A percentile compares a stretch with the other conserved stretches of the same genome.
Evolutionary conservation across 2,329 filamentous ascomycete species (phyloP).

Genomic region (Paracoccidioides brasiliensis): DNA sequence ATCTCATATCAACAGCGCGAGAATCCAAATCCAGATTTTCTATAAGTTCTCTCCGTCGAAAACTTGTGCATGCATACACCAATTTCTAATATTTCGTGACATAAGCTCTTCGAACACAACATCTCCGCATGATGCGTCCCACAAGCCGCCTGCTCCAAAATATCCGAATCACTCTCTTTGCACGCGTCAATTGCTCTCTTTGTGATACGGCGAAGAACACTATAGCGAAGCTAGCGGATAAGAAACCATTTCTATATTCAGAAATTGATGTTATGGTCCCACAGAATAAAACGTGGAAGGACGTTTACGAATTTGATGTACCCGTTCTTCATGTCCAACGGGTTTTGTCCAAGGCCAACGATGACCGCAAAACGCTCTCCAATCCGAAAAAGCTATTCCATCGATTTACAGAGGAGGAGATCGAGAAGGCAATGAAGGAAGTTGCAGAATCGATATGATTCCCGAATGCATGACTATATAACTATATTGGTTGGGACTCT

Average conservation of each 20-base stretch:
- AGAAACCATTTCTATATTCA: slow-evolving; percentile 41
- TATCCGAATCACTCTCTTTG: slow-evolving; percentile 46
- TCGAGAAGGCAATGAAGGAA: slow-evolving; percentile 42
- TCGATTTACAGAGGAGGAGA: slow-evolving; percentile 45
- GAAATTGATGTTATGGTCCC: slow-evolving; percentile 48
- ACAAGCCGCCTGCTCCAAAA: slow-evolving; percentile 19
- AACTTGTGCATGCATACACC: not conserved
- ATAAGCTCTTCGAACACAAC: not conserved
- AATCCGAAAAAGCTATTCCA: slow-evolving; percentile 51
- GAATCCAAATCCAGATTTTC: not conserved
- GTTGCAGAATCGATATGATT: slow-evolving; percentile 19
- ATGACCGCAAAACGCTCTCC: slow-evolving; percentile 40
- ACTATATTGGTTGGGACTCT: not conserved
- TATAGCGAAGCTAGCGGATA: slow-evolving; percentile 40
- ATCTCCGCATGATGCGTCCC: slow-evolving; percentile 5
- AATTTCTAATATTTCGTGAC: not conserved
- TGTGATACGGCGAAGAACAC: slow-evolving; percentile 49
- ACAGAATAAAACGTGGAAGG: slow-evolving; percentile 44
- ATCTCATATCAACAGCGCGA: not conserved
- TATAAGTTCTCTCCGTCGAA: not conserved
- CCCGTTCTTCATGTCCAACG: slow-evolving; percentile 49
- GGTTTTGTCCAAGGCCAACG: slow-evolving; percentile 30
- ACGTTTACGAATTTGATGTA: slow-evolving; percentile 51
- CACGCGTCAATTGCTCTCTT: slow-evolving; percentile 45
- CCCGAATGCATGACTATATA: slow-evolving; percentile 3